phyloP scores from a whole-genome alignment of 495 filamentous ascomycete species.

The Haplographium delicatum region DNA sequence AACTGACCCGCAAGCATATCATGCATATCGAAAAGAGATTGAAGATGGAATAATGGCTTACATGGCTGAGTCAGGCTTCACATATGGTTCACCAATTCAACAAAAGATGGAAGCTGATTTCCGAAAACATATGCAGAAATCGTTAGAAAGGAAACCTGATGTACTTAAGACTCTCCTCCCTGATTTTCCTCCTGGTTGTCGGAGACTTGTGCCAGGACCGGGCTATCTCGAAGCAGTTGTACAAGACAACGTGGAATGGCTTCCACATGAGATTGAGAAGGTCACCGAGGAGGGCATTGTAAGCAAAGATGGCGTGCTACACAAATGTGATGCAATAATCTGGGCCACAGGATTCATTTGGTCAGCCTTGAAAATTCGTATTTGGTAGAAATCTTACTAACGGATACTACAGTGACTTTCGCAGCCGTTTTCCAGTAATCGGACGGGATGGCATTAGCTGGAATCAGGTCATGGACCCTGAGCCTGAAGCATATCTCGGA shows the following conservation, averaged over 20 bases:
- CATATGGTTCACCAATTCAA: conserved; percentile 32
- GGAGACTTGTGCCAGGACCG: conserved; percentile 52
- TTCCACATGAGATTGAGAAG: conserved; percentile 39
- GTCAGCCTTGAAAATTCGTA: too few relatives aligned
- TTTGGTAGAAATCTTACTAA: too few relatives aligned
- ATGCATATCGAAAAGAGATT: conserved; percentile 42
- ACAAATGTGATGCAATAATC: conserved; percentile 41
- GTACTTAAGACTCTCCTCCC: conserved; percentile 45
- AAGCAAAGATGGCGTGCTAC: conserved; percentile 23
- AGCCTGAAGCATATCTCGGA: too few relatives aligned
- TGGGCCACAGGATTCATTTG: conserved; percentile 56
- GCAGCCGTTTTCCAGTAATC: too few relatives aligned
- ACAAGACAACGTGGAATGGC: conserved; percentile 46
- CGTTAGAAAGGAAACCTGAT: conserved; percentile 42
- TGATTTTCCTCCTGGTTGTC: conserved; percentile 52
- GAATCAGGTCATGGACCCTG: too few relatives aligned
- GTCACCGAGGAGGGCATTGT: conserved; percentile 42
- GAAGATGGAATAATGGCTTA: too few relatives aligned
- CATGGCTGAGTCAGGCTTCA: conserved; percentile 34
- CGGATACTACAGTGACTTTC: too few relatives aligned
- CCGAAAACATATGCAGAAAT: conserved; percentile 42
- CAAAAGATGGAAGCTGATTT: conserved; percentile 50
- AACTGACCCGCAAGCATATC: conserved; percentile 43
- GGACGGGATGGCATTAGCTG: too few relatives aligned
- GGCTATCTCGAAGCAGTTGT: conserved; percentile 54